phyloP scores from a whole-genome alignment of 1,284 basidiomycete genomes.

The Boletellus deceptivus region DNA sequence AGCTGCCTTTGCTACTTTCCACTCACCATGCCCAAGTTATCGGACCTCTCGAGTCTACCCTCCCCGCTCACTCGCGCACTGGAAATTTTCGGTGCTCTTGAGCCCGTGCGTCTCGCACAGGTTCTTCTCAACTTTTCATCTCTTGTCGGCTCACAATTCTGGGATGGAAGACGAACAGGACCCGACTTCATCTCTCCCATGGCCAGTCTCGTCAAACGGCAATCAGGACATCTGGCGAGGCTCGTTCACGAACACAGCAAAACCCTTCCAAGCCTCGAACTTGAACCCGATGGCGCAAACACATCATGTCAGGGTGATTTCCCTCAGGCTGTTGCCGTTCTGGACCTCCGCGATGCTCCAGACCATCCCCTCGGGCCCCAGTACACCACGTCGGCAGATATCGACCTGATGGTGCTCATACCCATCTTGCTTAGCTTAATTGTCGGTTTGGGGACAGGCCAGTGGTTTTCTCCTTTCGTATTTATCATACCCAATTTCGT shows the following conservation, averaged over 20 bases:
- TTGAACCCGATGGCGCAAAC: not conserved
- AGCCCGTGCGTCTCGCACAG: slow-evolving; percentile 12
- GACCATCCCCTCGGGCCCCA: slow-evolving; percentile 2
- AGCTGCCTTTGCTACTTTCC: too few species aligned
- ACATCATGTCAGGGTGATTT: not conserved
- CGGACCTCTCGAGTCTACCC: too few species aligned
- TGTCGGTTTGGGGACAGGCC: slow-evolving; percentile 6
- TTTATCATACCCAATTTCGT: too few species aligned
- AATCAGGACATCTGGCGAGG: slow-evolving; percentile 16
- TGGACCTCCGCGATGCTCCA: slow-evolving; percentile 10
- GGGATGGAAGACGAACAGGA: slow-evolving; percentile 18
- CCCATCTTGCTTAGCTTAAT: too few species aligned
- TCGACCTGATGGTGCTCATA: too few species aligned
- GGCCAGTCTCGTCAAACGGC: slow-evolving; percentile 20
- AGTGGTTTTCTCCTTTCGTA: too few species aligned
- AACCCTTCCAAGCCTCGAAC: slow-evolving; percentile 2
- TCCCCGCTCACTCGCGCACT: not conserved
- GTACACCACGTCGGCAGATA: slow-evolving; percentile 11
- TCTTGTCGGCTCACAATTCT: slow-evolving; percentile 15
- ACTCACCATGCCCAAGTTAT: too few species aligned
- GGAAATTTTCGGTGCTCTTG: slow-evolving; percentile 6
- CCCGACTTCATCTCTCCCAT: slow-evolving; percentile 21
- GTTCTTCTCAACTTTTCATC: slow-evolving; percentile 18
- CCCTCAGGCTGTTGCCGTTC: slow-evolving; percentile 11
- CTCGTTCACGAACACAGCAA: slow-evolving; percentile 16